Evolutionary conservation across 192 early-diverging fungal species (phyloP).

Genomic region (Coemansia sp.): DNA sequence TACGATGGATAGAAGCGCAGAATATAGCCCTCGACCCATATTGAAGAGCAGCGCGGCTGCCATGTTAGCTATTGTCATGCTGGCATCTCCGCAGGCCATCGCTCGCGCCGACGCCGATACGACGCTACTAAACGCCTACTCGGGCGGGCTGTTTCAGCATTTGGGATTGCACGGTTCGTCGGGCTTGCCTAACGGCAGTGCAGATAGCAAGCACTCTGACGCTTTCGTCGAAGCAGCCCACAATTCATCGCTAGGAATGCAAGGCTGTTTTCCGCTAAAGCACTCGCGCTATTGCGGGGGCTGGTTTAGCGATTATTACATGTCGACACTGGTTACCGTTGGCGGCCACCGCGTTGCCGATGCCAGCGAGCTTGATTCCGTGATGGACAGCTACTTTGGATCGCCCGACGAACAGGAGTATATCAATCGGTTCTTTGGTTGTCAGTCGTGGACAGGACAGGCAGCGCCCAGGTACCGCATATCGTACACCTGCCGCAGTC

Average conservation of each 20-base stretch:
- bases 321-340: slow-evolving; percentile 21
- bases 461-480: slow-evolving; percentile 28
- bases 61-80: background rate
- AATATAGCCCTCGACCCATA: background rate
- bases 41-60: background rate
- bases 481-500: slow-evolving; percentile 37
- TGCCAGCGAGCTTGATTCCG: slow-evolving; percentile 26
- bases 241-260: background rate
- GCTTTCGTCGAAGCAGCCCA: background rate
- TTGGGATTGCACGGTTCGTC: background rate
- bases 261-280: slow-evolving; percentile 23
- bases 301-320: slow-evolving; percentile 16
- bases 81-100: background rate
- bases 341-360: slow-evolving; percentile 16
- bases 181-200: background rate
- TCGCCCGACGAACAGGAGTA: slow-evolving; percentile 18
- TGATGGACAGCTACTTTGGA: slow-evolving; percentile 31
- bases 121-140: background rate
- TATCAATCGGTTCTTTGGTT: slow-evolving; percentile 34
- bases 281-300: slow-evolving; percentile 31
- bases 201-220: background rate
- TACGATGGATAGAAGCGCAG: background rate
- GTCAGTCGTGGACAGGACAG: slow-evolving; percentile 25
- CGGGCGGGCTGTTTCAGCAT: background rate
- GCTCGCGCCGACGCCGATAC: background rate